These are phyloP conservation scores for Lolium rigidum DNA, from an alignment of 176 grass and related monocot genomes.

Conservation along the genomic window DNA sequence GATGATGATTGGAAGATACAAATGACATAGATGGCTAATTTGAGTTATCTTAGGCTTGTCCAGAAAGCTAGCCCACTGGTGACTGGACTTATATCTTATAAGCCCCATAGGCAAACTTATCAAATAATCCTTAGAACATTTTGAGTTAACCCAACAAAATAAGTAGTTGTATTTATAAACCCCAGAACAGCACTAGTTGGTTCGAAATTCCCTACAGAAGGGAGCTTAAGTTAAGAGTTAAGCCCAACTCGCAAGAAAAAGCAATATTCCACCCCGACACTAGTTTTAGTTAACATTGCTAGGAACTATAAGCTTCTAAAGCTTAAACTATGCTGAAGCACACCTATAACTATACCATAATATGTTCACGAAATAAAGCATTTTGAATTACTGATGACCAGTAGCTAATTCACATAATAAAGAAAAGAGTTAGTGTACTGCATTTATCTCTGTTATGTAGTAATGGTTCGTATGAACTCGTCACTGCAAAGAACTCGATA, in stretches of 20 bases:
- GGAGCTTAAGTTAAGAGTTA: constrained; percentile 12
- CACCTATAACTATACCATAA: not conserved
- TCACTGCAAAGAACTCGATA: not conserved
- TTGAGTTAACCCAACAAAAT: not conserved
- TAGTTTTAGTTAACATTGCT: not conserved
- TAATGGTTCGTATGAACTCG: not conserved
- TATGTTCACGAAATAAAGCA: not conserved
- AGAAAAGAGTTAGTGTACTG: not conserved
- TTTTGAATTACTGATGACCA: not conserved
- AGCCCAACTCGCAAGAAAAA: not conserved
- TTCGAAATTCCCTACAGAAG: constrained; percentile 1
- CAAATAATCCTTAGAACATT: not conserved
- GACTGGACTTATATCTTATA: not conserved
- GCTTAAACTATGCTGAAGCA: constrained; percentile 15
- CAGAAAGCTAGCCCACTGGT: not conserved
- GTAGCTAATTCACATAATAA: not conserved
- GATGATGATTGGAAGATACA: not conserved
- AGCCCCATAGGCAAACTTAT: not conserved
- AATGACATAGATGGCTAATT: not conserved
- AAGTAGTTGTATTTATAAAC: not conserved
- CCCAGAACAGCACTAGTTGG: not conserved
- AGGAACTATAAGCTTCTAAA: constrained; percentile 7
- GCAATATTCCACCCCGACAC: not conserved
- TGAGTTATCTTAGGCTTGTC: not conserved
- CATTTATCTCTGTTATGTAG: not conserved